Evolutionary conservation across 257 asterid genomes (phyloP), one percentile per base, ranked within the genome.

Genomic region (Capsicum baccatum): DNA sequence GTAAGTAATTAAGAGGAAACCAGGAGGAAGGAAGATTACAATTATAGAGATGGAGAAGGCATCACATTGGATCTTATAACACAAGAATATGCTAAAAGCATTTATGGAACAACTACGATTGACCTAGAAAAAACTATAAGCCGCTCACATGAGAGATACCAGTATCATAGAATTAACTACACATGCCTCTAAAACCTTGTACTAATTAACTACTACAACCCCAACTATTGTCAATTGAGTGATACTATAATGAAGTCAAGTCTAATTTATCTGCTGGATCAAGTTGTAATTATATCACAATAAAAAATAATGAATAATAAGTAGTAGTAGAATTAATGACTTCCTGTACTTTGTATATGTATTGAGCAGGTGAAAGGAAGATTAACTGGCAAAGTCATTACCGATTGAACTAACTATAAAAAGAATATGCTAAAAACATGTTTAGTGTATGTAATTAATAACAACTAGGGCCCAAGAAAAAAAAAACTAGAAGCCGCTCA

Each of bases 401-500:
- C 19, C 48, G 19, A 73, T 48, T 73, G 7, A 26, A 19, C 39
- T 12, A 35, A 14, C 37, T 7, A 59, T 55, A 21, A 55, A 2
- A 66, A 73, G 12, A 73, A 48, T 48, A 73, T 73, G 60, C 60
- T 73, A 3, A 48, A 48, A 21, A 12, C 19, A 73, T 48, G 44
- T 48, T 74, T 11, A 2, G 26, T 26, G 11, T n/a, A 19, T 73
- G 16, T 3, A 73, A 67, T 26, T 63, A 63, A 47, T 17, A 73
- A 48, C 1, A 26, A 26, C 17, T 47, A 73, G 42, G 80, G 55
- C 15, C 57, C 58, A 73, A 15, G 26, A 13, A 16, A 17, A 47
- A 58, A 42, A 44, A 60, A 80, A 80, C 11, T 48, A 60, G 74
- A 60, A 42, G 26, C 83, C 83, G 58, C 42, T 56, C 0, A 37